These are phyloP conservation scores for Cladophialophora bantiana DNA, from an alignment of 2,329 filamentous ascomycete species.

Conservation along the genomic window DNA sequence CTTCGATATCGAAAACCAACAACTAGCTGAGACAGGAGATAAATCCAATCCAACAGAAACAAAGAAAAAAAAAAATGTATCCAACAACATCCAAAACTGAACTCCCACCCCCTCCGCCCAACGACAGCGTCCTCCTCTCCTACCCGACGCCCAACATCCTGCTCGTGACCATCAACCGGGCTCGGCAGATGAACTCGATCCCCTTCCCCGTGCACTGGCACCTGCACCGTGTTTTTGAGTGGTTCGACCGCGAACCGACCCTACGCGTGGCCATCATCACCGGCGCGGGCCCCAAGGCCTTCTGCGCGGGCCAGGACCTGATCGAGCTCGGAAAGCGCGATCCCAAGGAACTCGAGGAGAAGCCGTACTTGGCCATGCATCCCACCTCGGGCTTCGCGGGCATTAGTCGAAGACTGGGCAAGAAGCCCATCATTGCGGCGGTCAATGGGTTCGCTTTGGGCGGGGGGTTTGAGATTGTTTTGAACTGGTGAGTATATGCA, in stretches of 20 bases:
- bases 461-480: conserved; percentile 74
- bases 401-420: conserved; percentile 65
- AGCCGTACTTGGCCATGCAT: conserved; percentile 36
- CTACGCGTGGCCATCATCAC: conserved; percentile 54
- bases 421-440: conserved; percentile 78
- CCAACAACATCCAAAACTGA: conserved; percentile 18
- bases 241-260: conserved; percentile 54
- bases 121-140: conserved; percentile 41
- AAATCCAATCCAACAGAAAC: not conserved
- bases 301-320: conserved; percentile 56
- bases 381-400: conserved; percentile 52
- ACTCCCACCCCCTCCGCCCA: conserved; percentile 24
- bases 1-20: not conserved
- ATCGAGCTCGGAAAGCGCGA: conserved; percentile 49
- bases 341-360: conserved; percentile 42
- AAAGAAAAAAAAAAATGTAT: conserved; percentile 9
- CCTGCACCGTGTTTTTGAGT: conserved; percentile 52
- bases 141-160: conserved; percentile 56
- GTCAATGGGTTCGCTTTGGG: conserved; percentile 78
- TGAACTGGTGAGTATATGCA: conserved; percentile 38
- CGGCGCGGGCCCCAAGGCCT: conserved; percentile 52
- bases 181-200: conserved; percentile 55
- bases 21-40: no score
- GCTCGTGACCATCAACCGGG: conserved; percentile 56
- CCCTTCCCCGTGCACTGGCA: conserved; percentile 51